Evolutionary conservation across 2,329 filamentous ascomycete species (phyloP), one percentile per base, ranked within the genome.

Genomic region (Penicillium sclerotiorum): DNA sequence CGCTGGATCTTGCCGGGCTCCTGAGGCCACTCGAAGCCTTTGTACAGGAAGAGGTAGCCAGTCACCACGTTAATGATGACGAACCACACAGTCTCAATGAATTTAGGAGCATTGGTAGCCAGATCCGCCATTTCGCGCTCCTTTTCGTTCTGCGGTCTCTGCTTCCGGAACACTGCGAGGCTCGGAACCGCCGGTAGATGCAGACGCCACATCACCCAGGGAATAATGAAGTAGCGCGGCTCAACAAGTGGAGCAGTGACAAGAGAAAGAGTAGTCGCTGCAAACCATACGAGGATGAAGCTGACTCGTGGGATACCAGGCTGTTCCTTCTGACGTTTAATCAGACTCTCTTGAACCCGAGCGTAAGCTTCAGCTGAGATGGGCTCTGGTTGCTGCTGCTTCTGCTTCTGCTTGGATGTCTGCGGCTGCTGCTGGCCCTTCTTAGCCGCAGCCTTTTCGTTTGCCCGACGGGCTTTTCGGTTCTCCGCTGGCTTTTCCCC

Each of bases 191-290:
- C 58, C 0, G 90, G 90, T 1, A 95, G 74, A 62, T 95, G 81
- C 7, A 97, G 73, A 1, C 94, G 82, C 90, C 92, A 97, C 62
- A 96, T 85, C 8, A 96, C 82, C 90, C 91, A 99, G 0, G 93
- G 92, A 11, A 96, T 79, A 66, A 99, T 95, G 70, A 96, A 96
- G 71, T 99, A 99, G 12, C 94, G 83, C 12, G 94, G 94, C 69
- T 99, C 94, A 8, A 99, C 93, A 1, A 99, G 80, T 0, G 94
- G 92, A 0, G 94, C 92, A 1, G 90, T 94, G 47, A 96, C 75
- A 11, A 99, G 81, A 0, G 89, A 93, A 3, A 96, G 77, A 0
- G 86, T 66, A 0, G 91, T 91, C 0, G 92, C 81, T 4, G 85
- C 73, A 7, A 96, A 68, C 78, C 81, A 86, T 23, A 86, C 71